Base-by-base conservation (phyloP, 345 rosid genomes). In the Adansonia digitata region DNA sequence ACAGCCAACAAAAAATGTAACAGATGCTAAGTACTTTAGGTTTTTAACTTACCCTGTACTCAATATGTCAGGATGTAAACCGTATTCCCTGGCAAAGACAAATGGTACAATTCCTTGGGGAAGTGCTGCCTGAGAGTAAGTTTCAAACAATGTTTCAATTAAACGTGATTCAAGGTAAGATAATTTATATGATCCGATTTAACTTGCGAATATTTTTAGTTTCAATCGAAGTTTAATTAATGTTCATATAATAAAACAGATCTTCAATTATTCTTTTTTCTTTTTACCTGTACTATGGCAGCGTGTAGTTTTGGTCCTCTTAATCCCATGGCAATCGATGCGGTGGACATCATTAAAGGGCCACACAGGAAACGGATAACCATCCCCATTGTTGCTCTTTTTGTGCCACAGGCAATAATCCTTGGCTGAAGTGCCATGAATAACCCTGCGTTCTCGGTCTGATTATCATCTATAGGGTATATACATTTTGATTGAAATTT, bases 71-170 rank as follows among this genome's bases (percentile, higher is more conserved):
- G 97, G 90, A 83, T 89, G 94, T 80, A 89, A 57, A 67, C 88
- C 86, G 63, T 91, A 89, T 76, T 91, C 94, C 73, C 89, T 85
- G 24, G 97, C 97, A 77, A 89, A 91, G 22, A 91, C 94, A 75
- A 91, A 91, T 4, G 92, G 94, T 43, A 91, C 94, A 24, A 91
- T 88, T 43, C 92, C 97, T 84, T 89, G 97, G 5, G 97, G 92
- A 75, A 91, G 90, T 68, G 97, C 91, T 42, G 97, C 93, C 93
- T 91, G 87, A 43, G 35, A 77, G 78, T 26, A 22, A 66, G n/a
- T 18, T 40, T n/a, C n/a, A 18, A 49, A 18, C 2, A 63, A 22
- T 55, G 35, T 35, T 55, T 37, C 48, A 20, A n/a, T n/a, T n/a
- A n/a, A n/a, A n/a, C n/a, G n/a, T n/a, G n/a, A n/a, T n/a, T n/a